Base-by-base conservation (phyloP, 139 green algal species). In the Chlamydomonas applanata region DNA sequence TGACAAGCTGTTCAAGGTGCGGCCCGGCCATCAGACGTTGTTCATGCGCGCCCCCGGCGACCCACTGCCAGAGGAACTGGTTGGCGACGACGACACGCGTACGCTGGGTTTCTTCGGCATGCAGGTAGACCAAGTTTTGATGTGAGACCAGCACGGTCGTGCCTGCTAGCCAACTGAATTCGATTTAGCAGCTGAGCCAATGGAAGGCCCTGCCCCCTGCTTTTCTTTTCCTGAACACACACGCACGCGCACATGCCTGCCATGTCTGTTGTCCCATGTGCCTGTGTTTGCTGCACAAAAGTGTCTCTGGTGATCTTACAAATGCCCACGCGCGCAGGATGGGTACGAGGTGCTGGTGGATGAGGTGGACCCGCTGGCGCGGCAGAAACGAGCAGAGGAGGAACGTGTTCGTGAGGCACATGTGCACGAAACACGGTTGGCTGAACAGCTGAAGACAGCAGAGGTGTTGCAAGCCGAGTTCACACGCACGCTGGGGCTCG, bases 1-100 rank as follows among this genome's bases (percentile, higher is more conserved):
- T 66, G 76, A 80, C 57, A 76, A 82, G 61, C 74, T 88, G 53
- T 91, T 87, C 78, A 85, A 87, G 67, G 71, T 89, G 40, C n/a
- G 59, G 3, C 46, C 49, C n/a, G 30, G 29, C n/a, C 52, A 40
- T n/a, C 44, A 79, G 52, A 73, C 61, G 72, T 25, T 89, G 22
- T 82, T 84, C 40, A 45, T 86, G 44, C 54, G 62, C 1, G 11
- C 44, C 29, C 72, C 69, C 0, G 72, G 69, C 9, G 73, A 84
- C n/a, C 72, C 71, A 0, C 24, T 73, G 29, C 79, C 68, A 36
- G 79, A 85, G 70, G 68, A 83, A 3, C 61, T 89, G 1, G 54
- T 56, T 5, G 63, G 27, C 17, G 59, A 71, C 29, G 75, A 85
- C 27, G 40, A 69, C 5, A 70, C 66, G 25, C 53, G 33, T 0